Base-by-base conservation (phyloP, 2,329 filamentous ascomycete species). In the Exophiala mesophila region DNA sequence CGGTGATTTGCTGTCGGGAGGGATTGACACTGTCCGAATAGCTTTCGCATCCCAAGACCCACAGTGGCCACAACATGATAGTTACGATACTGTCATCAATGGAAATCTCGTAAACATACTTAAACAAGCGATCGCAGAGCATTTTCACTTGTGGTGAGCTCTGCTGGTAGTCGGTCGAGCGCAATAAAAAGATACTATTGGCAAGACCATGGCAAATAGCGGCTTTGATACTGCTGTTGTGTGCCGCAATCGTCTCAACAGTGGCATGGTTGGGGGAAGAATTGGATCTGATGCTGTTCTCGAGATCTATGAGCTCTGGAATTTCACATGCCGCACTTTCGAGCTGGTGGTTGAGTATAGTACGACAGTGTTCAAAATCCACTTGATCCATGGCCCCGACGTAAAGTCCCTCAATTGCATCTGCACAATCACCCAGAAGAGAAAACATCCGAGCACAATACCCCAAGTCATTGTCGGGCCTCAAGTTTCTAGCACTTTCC, bases 21-120 rank as follows among this genome's bases (percentile, higher is more conserved):
- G 57, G 57, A 31, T 53, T 46, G 1, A 43, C 50, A 23, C 35
- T 47, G 9, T 53, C 44, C 7, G 59, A 6, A 20, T 16, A 20
- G 18, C 33, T 35, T 35, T 35, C 33, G n/a, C 33, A 35, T 20
- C 33, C 33, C 33, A 35, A 20, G 4, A 35, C 33, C 33, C 33
- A 35, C 19, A 16, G 7, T 9, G 33, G 33, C 33, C 33, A 35
- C 12, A 35, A 18, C 33, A 35, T 35, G 16, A 35, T 35, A 13
- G 15, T 35, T 4, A 35, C 33, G 15, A 20, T 18, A 12, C 33
- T 35, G 33, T 35, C n/a, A 19, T 20, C 18, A 20, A 12, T 19
- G 20, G 33, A n/a, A 20, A 35, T 13, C n/a, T 20, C 15, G n/a
- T n/a, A 7, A n/a, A 35, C n/a, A 20, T n/a, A 7, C 18, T 35